A percentile compares a stretch with the other conserved stretches of the same genome.
These are phyloP conservation scores for Didymella segeticola DNA, from an alignment of 2,329 filamentous ascomycete species.

Conservation along the genomic window DNA sequence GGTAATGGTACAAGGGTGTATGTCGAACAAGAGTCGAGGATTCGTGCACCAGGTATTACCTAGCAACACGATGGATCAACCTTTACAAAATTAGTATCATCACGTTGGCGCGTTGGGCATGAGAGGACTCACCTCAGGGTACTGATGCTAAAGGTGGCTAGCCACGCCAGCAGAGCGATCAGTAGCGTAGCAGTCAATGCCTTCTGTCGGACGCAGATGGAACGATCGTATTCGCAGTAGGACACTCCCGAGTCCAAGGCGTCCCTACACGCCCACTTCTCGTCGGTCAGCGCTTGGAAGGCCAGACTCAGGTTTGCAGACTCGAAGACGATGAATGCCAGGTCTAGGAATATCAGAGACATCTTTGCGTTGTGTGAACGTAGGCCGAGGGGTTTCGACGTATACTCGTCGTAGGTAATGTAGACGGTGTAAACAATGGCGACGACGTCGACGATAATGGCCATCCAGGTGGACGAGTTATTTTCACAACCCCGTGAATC, in stretches of 20 bases:
- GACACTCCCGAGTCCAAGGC: conserved; percentile 6
- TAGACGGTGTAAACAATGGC: conserved; percentile 90
- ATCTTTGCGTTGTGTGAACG: conserved; percentile 86
- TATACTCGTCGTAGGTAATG: conserved; percentile 97
- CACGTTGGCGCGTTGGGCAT: background rate
- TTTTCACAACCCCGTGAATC: conserved; percentile 50
- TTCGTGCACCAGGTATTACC: conserved; percentile 23
- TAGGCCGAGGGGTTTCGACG: conserved; percentile 87
- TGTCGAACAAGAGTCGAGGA: background rate
- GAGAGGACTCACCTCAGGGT: conserved; percentile 43
- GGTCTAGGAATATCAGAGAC: conserved; percentile 85
- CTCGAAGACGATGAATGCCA: conserved; percentile 98
- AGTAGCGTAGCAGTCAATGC: conserved; percentile 80
- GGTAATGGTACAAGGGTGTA: conserved; percentile 9
- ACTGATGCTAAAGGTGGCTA: conserved; percentile 87
- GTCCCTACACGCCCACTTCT: conserved; percentile 59
- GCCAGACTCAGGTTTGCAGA: conserved; percentile 90
- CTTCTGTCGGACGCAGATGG: conserved; percentile 69
- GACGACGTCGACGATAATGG: conserved; percentile 85
- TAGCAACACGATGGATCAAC: conserved; percentile 40
- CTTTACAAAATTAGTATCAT: conserved; percentile 21
- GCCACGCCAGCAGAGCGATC: conserved; percentile 86
- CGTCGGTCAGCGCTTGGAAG: conserved; percentile 78
- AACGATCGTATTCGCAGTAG: conserved; percentile 38
- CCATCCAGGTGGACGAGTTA: conserved; percentile 77